Evolutionary conservation across 2,329 filamentous ascomycete species (phyloP).

Genomic region (Fusarium palustre): DNA sequence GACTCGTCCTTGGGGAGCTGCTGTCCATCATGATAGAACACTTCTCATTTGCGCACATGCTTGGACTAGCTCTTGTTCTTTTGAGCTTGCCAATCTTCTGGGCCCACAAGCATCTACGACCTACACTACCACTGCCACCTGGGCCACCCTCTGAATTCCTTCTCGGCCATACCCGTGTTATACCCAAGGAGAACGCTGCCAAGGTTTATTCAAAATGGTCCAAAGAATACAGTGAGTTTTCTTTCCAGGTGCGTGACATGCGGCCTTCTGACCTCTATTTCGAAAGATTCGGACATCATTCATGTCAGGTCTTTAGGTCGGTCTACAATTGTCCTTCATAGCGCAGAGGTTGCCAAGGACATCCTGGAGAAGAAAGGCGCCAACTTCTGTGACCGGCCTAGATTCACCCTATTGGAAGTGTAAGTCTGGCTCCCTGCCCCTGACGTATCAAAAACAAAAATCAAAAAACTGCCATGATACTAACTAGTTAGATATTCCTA

Average conservation of each 20-base stretch:
- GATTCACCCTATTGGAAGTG: slow-evolving; percentile 56
- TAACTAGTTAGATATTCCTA: not conserved
- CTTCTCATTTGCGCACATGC: slow-evolving; percentile 7
- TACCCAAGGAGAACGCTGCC: slow-evolving; percentile 46
- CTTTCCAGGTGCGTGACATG: not conserved
- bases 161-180: slow-evolving; percentile 45
- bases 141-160: slow-evolving; percentile 48
- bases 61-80: slow-evolving; percentile 20
- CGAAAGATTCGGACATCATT: slow-evolving; percentile 50
- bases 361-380: slow-evolving; percentile 58
- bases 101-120: slow-evolving; percentile 15
- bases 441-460: not conserved
- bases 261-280: not conserved
- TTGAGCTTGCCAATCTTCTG: slow-evolving; percentile 14
- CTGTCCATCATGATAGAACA: slow-evolving; percentile 22
- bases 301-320: slow-evolving; percentile 48
- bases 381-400: slow-evolving; percentile 59
- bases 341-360: slow-evolving; percentile 52
- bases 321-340: slow-evolving; percentile 49
- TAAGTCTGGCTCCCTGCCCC: slow-evolving; percentile 26
- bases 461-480: not conserved
- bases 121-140: slow-evolving; percentile 41
- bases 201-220: slow-evolving; percentile 46
- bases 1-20: not conserved
- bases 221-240: slow-evolving; percentile 44